These are phyloP conservation scores for Cetradonia linearis DNA, from an alignment of 495 filamentous ascomycete genomes.

Conservation along the genomic window DNA sequence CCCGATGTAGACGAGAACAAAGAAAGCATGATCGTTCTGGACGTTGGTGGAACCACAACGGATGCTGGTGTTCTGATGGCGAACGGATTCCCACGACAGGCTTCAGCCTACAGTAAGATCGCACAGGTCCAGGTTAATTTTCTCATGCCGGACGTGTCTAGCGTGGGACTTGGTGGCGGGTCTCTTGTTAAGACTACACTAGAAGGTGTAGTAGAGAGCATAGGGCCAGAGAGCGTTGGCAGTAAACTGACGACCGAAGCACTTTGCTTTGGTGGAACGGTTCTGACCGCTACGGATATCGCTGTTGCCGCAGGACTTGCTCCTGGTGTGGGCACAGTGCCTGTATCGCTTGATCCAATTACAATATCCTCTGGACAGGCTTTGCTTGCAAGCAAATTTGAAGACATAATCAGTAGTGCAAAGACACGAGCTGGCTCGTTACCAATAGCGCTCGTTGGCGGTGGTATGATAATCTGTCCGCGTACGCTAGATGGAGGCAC, in stretches of 20 bases:
- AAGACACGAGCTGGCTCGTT: constrained; percentile 40
- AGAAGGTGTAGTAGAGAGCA: constrained; percentile 28
- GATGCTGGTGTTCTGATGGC: constrained; percentile 44
- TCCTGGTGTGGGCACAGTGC: constrained; percentile 26
- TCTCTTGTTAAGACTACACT: constrained; percentile 36
- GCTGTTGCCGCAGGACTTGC: constrained; percentile 32
- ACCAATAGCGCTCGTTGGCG: constrained; percentile 41
- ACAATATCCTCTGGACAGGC: constrained; percentile 30
- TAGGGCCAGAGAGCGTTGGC: constrained; percentile 49
- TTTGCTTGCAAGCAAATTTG: constrained; percentile 32
- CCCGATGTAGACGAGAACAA: background rate
- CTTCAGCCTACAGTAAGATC: constrained; percentile 42
- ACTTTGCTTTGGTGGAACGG: constrained; percentile 42
- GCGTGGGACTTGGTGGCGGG: constrained; percentile 45
- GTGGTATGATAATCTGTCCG: constrained; percentile 33
- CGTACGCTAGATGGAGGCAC: constrained; percentile 30
- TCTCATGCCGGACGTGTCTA: constrained; percentile 44
- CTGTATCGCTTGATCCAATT: constrained; percentile 26
- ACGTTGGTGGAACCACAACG: constrained; percentile 45
- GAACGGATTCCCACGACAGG: constrained; percentile 45
- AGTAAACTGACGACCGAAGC: constrained; percentile 41
- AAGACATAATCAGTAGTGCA: constrained; percentile 41
- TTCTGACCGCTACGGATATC: constrained; percentile 42
- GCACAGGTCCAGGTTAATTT: constrained; percentile 45
- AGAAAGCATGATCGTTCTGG: constrained; percentile 10